Evolutionary conservation across 768 basidiomycete species (phyloP), one percentile per base, ranked within the genome.

Genomic region (Paxillus involutus): DNA sequence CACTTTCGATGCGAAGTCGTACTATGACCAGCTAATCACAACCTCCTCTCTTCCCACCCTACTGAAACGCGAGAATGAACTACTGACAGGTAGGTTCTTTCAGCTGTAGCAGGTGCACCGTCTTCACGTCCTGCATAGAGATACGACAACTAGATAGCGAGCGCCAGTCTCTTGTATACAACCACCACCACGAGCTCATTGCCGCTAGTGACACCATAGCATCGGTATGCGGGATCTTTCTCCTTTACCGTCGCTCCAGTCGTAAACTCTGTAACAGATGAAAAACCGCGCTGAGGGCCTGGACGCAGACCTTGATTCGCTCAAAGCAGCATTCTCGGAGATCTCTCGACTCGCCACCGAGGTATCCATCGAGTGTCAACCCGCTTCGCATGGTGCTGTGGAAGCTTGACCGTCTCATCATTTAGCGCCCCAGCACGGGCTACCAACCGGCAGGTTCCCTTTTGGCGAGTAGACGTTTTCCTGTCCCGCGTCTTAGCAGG

Each of bases 161-260:
- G 63, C 77, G 91, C 21, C 94, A 97, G 69, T 88, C 89, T 9
- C 76, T 97, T 42, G 94, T 97, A 11, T 97, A 97, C 66, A 94
- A 95, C 62, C 94, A 95, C 64, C 94, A 97, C 63, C 92, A 94
- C 55, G 94, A 97, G 59, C 85, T 97, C 17, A 94, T 97, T 47
- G 91, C 91, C 1, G 94, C 94, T 3, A 92, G 88, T 55, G 91
- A 94, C 62, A 96, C 94, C 9, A 96, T 97, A 59, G 84, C 86
- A 55, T 84, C 87, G 6, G 92, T 94, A 70, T 17, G 85, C 61
- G 32, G 12, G 40, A 21, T 44, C 30, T 26, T 26, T 26, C 26
- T 29, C 35, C 42, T 46, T 56, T 30, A 49, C 4, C 7, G n/a
- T 35, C 44, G 2, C 32, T 40, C 42, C 55, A 21, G 19, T 43